Percentiles rank a stretch among this genome's conserved stretches.
phyloP scores from a whole-genome alignment of 1,139 yeast genomes.

The Yamadazyma sp. region DNA sequence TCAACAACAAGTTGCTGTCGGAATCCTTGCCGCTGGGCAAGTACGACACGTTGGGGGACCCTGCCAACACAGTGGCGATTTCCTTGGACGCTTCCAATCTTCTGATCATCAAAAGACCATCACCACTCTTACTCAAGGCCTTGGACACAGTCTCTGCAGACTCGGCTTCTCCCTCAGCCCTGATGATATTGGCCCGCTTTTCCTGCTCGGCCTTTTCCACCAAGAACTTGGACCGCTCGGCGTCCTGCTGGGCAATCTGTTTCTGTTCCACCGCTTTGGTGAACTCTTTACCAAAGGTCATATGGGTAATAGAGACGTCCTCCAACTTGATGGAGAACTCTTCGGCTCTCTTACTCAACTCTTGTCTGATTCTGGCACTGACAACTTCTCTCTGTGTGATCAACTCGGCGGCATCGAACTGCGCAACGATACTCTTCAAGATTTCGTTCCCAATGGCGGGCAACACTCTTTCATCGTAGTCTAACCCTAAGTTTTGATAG shows the following conservation, averaged over 20 bases:
- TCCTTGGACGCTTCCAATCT: slow-evolving; percentile 96
- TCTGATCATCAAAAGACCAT: slow-evolving; percentile 90
- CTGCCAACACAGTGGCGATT: slow-evolving; percentile 84
- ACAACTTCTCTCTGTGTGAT: slow-evolving; percentile 97
- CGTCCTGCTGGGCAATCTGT: slow-evolving; percentile 99
- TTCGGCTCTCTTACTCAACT: slow-evolving; percentile 76
- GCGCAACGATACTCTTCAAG: slow-evolving; percentile 92
- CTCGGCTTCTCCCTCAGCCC: slow-evolving; percentile 99
- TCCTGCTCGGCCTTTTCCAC: slow-evolving; percentile 99
- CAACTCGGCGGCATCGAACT: slow-evolving; percentile 96
- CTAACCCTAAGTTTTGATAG: slow-evolving; percentile 88
- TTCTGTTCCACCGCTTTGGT: slow-evolving; percentile 98
- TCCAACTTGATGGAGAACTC: slow-evolving; percentile 92
- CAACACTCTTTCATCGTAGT: slow-evolving; percentile 94
- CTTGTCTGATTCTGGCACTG: slow-evolving; percentile 84
- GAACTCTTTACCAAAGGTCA: slow-evolving; percentile 96
- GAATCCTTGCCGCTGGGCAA: slow-evolving; percentile 58
- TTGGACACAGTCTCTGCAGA: slow-evolving; percentile 94
- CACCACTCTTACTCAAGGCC: slow-evolving; percentile 94
- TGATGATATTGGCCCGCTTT: slow-evolving; percentile 87
- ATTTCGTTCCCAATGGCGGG: slow-evolving; percentile 98
- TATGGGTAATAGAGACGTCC: slow-evolving; percentile 96
- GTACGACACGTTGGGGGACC: slow-evolving; percentile 86
- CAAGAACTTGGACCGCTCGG: slow-evolving; percentile 91
- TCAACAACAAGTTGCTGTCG: slow-evolving; percentile 41